A percentile compares a stretch with the other conserved stretches of the same genome.
These are phyloP conservation scores for Daldinia vernicosa DNA, from an alignment of 495 filamentous ascomycete species.

Conservation along the genomic window DNA sequence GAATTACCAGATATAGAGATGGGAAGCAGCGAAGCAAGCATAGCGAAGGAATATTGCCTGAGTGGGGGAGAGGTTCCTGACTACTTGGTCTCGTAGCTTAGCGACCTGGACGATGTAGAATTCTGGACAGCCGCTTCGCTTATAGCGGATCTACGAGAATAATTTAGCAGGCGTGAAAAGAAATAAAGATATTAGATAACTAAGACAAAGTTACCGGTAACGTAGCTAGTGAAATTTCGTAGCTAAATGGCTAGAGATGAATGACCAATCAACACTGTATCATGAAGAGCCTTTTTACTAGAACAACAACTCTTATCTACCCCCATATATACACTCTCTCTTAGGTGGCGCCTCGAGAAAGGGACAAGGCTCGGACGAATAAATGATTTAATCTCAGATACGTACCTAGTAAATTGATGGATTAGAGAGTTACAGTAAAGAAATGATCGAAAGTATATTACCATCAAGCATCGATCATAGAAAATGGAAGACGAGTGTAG, in stretches of 20 bases:
- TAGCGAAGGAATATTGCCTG: background rate
- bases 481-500: background rate
- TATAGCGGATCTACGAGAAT: background rate
- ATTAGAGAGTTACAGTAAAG: background rate
- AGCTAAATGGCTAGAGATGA: background rate
- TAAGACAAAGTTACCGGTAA: background rate
- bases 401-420: too few species aligned
- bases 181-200: background rate
- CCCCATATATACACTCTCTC: too few species aligned
- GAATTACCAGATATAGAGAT: background rate
- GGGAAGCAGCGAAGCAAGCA: background rate
- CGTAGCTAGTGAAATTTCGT: background rate
- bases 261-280: background rate
- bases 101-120: background rate
- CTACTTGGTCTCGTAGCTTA: background rate
- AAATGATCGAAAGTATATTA: background rate
- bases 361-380: too few species aligned
- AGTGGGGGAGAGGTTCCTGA: background rate
- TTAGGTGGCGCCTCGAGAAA: too few species aligned
- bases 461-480: background rate
- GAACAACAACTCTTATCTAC: too few species aligned
- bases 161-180: background rate
- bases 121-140: background rate
- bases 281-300: too few species aligned
- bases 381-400: too few species aligned